Conservation (phyloP, 1,139 yeast genomes). For the Hemisphaericaspora subhashii region DNA sequence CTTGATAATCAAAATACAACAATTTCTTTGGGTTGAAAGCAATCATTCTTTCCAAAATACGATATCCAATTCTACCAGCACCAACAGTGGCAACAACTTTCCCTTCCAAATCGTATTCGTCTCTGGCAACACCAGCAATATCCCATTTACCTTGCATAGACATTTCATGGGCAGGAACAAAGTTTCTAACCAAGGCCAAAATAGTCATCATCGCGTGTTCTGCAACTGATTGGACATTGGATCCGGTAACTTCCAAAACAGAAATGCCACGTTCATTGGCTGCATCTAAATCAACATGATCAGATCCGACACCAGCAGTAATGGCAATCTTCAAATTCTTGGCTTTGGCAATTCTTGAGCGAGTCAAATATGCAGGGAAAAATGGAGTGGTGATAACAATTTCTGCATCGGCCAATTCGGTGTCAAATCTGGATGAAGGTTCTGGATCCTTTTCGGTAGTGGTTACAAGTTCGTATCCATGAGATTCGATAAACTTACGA, state of each 20-base stretch:
- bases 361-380: constrained; percentile 76
- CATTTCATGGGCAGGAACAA: constrained; percentile 76
- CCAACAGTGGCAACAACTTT: constrained; percentile 80
- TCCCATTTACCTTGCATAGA: constrained; percentile 67
- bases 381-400: constrained; percentile 80
- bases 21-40: constrained; percentile 77
- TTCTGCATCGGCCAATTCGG: constrained; percentile 58
- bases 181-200: constrained; percentile 69
- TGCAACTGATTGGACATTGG: constrained; percentile 78
- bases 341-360: constrained; percentile 66
- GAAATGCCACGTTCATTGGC: constrained; percentile 65
- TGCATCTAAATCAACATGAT: constrained; percentile 73
- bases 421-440: constrained; percentile 54
- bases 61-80: constrained; percentile 79
- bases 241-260: constrained; percentile 80
- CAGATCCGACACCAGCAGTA: constrained; percentile 87
- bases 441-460: constrained; percentile 74
- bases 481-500: constrained; percentile 58
- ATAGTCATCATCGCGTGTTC: constrained; percentile 81
- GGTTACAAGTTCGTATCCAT: constrained; percentile 68
- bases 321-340: constrained; percentile 70
- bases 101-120: constrained; percentile 73
- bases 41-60: constrained; percentile 69
- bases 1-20: constrained; percentile 75
- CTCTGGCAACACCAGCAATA: constrained; percentile 75